Percentiles rank a stretch among this genome's conserved stretches.
Evolutionary conservation across 129 eudicot genomes (phyloP).

Genomic region (Oenanthe sinensis): DNA sequence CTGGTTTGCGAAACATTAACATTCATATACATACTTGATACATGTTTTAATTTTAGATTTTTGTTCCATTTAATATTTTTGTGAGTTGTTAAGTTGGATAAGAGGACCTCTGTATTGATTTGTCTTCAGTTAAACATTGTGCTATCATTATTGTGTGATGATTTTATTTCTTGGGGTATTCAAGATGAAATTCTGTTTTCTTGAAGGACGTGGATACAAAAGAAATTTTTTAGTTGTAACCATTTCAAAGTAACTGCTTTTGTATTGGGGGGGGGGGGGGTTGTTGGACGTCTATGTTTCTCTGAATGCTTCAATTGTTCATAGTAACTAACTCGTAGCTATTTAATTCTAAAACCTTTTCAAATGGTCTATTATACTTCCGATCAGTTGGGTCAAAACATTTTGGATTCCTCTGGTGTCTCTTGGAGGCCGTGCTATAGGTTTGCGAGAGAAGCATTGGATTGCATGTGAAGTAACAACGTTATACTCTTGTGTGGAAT

Average conservation of each 20-base stretch:
- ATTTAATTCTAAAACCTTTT: conserved; percentile 4
- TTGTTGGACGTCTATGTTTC: not conserved
- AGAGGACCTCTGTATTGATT: not conserved
- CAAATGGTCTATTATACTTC: conserved; percentile 85
- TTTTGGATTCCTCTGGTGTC: conserved; percentile 79
- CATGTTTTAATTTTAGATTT: not conserved
- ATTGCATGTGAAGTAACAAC: conserved; percentile 69
- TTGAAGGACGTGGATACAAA: not conserved
- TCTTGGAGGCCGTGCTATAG: conserved; percentile 71
- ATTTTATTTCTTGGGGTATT: not conserved
- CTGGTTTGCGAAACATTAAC: conserved; percentile 4
- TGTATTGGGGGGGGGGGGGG: not conserved
- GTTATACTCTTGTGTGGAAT: not conserved
- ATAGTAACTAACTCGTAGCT: conserved; percentile 8
- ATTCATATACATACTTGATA: not conserved
- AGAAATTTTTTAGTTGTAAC: not conserved
- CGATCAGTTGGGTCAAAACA: conserved; percentile 77
- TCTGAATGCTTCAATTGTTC: conserved; percentile 6
- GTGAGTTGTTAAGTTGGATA: not conserved
- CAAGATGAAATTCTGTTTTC: not conserved
- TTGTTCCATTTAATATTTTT: not conserved
- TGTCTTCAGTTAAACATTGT: not conserved
- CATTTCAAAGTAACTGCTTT: not conserved
- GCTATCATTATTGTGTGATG: not conserved
- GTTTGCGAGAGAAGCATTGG: conserved; percentile 93